Evolutionary conservation across 1,139 yeast species (phyloP), one percentile per base, ranked within the genome.

Genomic region (Candida smagusa): DNA sequence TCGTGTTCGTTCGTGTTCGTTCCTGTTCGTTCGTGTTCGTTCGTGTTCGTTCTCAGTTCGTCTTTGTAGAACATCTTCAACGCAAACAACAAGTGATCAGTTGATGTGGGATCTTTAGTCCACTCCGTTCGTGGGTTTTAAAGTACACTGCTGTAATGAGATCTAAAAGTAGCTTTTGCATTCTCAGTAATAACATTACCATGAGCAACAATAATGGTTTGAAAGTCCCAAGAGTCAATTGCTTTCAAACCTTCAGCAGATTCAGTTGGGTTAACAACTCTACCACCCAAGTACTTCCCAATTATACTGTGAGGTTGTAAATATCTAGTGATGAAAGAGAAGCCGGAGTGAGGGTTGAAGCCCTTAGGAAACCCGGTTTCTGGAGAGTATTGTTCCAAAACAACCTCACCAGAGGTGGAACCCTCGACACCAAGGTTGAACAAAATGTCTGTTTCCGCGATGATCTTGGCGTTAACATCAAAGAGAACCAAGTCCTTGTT

Each of bases 381-480:
- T 33, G 77, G 79, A 31, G 62, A 54, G 39, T 53, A 52, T 50
- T 65, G 66, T 50, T 66, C 61, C 40, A 59, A 47, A 4, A 38
- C 41, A 4, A 36, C 50, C 31, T 42, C 42, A 4, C 45, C 49
- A 6, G 41, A 22, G 11, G 42, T 40, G 9, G 41, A 34, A 9
- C 43, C 44, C 2, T 30, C 35, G 3, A 53, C 54, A 7, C 65
- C 66, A 40, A 81, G 58, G 48, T 77, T 77, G 57, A 80, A 72
- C 12, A 79, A 47, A 40, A 81, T 52, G 51, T 81, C 87, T 2
- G 81, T 85, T 44, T 73, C 75, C 42, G 76, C 63, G 28, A 81
- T 50, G 0, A 75, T 63, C 48, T 69, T 68, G 16, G 77, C 60
- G 9, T 55, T 53, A 37, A 63, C 64, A 49, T 77, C 77, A 50